Conservation (phyloP, 2,329 filamentous ascomycete genomes). For the Gremmenia infestans region DNA sequence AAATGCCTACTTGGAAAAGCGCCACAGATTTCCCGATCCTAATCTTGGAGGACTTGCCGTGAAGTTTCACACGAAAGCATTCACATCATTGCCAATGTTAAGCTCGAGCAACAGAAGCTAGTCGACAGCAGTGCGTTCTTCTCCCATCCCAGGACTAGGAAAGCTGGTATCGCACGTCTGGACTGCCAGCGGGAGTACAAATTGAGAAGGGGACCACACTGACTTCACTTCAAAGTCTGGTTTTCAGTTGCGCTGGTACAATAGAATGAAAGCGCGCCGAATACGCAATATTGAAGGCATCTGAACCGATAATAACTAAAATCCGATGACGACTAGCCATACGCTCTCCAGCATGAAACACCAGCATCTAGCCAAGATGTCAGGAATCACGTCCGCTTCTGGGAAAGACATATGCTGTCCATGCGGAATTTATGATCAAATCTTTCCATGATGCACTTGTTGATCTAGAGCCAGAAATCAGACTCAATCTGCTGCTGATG, state of each 20-base stretch:
- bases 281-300: slow-evolving; percentile 64
- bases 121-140: slow-evolving; percentile 58
- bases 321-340: slow-evolving; percentile 60
- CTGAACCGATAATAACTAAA: slow-evolving; percentile 75
- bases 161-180: slow-evolving; percentile 57
- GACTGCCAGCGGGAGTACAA: slow-evolving; percentile 68
- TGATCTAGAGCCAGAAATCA: slow-evolving; percentile 50
- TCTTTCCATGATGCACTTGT: slow-evolving; percentile 63
- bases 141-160: slow-evolving; percentile 48
- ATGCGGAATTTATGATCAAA: slow-evolving; percentile 68
- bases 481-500: slow-evolving; percentile 64
- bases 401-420: slow-evolving; percentile 56
- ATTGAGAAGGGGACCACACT: slow-evolving; percentile 64
- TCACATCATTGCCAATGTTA: slow-evolving; percentile 65
- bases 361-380: slow-evolving; percentile 21
- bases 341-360: slow-evolving; percentile 46
- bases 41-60: slow-evolving; percentile 50
- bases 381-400: slow-evolving; percentile 55
- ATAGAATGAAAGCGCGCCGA: slow-evolving; percentile 59
- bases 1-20: slow-evolving; percentile 74
- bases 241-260: slow-evolving; percentile 63
- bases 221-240: slow-evolving; percentile 66
- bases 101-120: slow-evolving; percentile 61
- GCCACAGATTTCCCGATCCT: slow-evolving; percentile 64
- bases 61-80: slow-evolving; percentile 61